Evolutionary conservation across 495 filamentous ascomycete species (phyloP), one percentile per base, ranked within the genome.

Genomic region (Podospora tetraspora): DNA sequence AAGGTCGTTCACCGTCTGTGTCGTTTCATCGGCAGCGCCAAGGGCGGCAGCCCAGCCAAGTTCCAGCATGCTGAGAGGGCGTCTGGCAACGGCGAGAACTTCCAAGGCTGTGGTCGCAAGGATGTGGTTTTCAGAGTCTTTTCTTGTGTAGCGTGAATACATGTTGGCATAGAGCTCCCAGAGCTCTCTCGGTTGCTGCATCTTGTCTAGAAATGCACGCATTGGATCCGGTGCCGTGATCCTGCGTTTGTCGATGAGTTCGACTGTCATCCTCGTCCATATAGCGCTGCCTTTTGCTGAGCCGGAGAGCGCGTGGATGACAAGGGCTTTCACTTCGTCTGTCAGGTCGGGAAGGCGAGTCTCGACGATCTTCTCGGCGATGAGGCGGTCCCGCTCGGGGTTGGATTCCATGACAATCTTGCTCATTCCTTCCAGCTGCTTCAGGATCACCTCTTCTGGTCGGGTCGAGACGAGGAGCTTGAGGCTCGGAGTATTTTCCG

Each of bases 11-110:
- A 64, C 37, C 0, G 62, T 25, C 3, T 3, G 16, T 19, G 19
- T 34, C 3, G 62, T 7, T 6, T 64, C 6, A 11, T 16, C n/a
- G 21, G 62, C n/a, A 16, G 32, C 13, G 12, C 62, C 23, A 5
- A 64, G 30, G 1, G 62, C 62, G 0, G 23, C 34, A 12, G 62
- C 62, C 62, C 62, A 64, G 0, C 62, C 23, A 2, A 64, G 62
- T 29, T 64, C 62, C 32, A 57, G 21, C 0, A 56, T 64, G 37
- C 62, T 64, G 29, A 64, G 62, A 37, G 62, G 62, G 16, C 62
- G 19, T 8, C 8, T 64, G 37, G 62, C 62, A 13, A 52, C 37
- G 19, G 62, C 62, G 7, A 64, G 62, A 10, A n/a, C 21, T 9
- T 64, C 5, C 32, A 64, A 27, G n/a, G 62, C 62, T 2, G 23